These are phyloP conservation scores for Datisca glomerata DNA, from an alignment of 306 rosid species.

Conservation along the genomic window DNA sequence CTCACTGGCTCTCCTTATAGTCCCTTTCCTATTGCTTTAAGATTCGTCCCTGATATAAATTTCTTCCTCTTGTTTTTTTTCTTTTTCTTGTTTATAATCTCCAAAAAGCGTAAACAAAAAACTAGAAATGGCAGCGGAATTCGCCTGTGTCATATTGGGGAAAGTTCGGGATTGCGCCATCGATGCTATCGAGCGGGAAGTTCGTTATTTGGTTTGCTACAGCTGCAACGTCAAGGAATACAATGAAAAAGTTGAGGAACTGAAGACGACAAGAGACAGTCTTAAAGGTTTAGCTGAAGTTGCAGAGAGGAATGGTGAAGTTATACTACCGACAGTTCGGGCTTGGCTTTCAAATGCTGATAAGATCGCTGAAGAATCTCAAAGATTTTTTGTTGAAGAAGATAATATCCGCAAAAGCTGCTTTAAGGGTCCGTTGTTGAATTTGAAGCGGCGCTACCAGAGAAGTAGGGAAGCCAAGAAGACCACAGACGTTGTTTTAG, in stretches of 20 bases:
- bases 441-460: neutral
- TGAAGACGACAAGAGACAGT: neutral
- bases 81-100: no score
- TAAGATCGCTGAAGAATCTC: neutral
- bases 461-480: constrained; percentile 1
- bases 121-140: no score
- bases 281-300: neutral
- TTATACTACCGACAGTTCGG: neutral
- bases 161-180: no score
- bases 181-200: neutral
- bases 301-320: neutral
- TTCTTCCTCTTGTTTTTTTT: no score
- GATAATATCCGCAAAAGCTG: neutral
- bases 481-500: neutral
- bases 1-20: no score
- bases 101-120: no score
- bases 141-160: no score
- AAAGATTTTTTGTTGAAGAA: neutral
- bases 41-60: no score
- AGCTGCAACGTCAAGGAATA: neutral
- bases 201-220: neutral
- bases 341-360: neutral
- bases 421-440: neutral
- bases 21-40: no score
- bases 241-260: neutral